These are phyloP conservation scores for Ceratocystis ficicola DNA, from an alignment of 2,329 filamentous ascomycete genomes.

Conservation along the genomic window DNA sequence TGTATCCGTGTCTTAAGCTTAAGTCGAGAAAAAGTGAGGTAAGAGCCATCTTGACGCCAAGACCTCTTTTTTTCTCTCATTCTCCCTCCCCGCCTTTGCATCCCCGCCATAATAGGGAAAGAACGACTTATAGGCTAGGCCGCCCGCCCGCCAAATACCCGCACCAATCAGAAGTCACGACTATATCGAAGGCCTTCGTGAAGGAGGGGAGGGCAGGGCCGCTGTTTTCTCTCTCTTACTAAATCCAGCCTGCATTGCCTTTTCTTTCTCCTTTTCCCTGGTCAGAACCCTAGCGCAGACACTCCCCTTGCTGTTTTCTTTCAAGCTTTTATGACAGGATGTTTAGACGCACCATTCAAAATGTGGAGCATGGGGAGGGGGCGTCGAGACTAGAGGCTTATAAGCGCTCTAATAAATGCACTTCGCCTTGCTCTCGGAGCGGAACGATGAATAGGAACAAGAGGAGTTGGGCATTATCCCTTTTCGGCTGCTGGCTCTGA, in stretches of 20 bases:
- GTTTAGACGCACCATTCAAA: slow-evolving; percentile 10
- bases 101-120: not conserved
- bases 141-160: not conserved
- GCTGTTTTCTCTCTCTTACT: not conserved
- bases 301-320: not conserved
- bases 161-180: not conserved
- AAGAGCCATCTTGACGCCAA: not conserved
- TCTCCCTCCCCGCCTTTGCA: not conserved
- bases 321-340: slow-evolving; percentile 3
- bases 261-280: not conserved
- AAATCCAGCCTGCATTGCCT: not conserved
- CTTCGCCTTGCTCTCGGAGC: not conserved
- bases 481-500: not conserved
- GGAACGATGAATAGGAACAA: not conserved
- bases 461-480: slow-evolving; percentile 1
- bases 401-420: slow-evolving; percentile 21
- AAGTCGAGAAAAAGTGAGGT: slow-evolving; percentile 8
- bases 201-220: not conserved
- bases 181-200: not conserved
- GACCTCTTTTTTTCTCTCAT: not conserved
- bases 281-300: not conserved
- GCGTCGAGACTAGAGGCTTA: not conserved
- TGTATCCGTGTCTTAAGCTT: slow-evolving; percentile 5
- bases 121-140: not conserved
- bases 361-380: not conserved